Conservation (phyloP, 257 asterid species). For the Asclepias syriaca region DNA sequence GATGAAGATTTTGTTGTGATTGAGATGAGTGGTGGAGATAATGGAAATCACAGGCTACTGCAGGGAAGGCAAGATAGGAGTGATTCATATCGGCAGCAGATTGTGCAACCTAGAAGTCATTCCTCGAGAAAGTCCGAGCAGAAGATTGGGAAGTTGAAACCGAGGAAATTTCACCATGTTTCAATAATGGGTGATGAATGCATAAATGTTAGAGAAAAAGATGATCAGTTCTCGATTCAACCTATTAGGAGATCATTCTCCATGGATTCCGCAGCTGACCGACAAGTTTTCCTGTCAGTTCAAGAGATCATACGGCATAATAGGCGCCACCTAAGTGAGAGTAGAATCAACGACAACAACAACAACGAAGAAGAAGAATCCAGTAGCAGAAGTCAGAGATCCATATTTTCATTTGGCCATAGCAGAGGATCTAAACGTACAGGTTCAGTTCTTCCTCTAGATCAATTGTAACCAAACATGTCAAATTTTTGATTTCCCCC, state of each 20-base stretch:
- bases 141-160: conserved; percentile 26
- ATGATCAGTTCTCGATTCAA: conserved; percentile 47
- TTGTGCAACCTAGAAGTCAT: conserved; percentile 28
- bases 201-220: conserved; percentile 43
- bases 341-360: conserved; percentile 14
- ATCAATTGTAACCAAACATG: conserved; percentile 15
- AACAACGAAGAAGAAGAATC: conserved; percentile 25
- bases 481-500: neutral
- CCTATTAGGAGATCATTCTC: conserved; percentile 83
- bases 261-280: conserved; percentile 77
- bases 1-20: conserved; percentile 54
- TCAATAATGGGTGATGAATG: conserved; percentile 90
- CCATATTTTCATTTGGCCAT: conserved; percentile 65
- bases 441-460: conserved; percentile 48
- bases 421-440: conserved; percentile 58
- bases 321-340: conserved; percentile 29
- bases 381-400: conserved; percentile 61
- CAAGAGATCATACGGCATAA: conserved; percentile 51
- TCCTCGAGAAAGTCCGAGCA: conserved; percentile 45
- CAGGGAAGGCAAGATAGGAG: conserved; percentile 26
- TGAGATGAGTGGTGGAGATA: conserved; percentile 25
- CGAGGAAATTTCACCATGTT: conserved; percentile 38
- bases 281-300: conserved; percentile 45
- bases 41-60: conserved; percentile 12
- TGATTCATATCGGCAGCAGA: conserved; percentile 37